Base-by-base conservation (phyloP, 352 stramenopile species). In the Phytopythium oedochilum region DNA sequence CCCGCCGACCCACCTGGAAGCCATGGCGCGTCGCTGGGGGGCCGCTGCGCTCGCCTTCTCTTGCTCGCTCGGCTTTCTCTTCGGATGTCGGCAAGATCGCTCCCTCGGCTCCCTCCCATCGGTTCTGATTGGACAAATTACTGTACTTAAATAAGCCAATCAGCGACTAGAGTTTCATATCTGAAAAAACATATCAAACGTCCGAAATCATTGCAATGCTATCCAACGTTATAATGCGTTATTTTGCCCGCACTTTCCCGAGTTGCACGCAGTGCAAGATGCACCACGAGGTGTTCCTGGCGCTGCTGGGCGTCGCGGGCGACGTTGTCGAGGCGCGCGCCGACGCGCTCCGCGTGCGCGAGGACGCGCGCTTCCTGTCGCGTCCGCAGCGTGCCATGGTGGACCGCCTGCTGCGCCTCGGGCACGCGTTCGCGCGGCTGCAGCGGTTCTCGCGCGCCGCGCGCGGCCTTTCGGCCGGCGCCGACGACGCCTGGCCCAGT, bases 281-380 rank as follows among this genome's bases (percentile, higher is more conserved):
- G 81, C 81, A 88, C 59, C 81, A 91, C 63, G 81, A 91, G 60
- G 71, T 91, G 29, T 86, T 91, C 63, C 66, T 91, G 53, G 81
- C 81, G 58, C 61, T 91, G 57, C 66, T 91, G 40, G 81, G 81
- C 10, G 75, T 86, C 49, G 59, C 74, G 0, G 78, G 81, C 55
- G 81, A 87, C 71, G 67, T 91, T 5, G 53, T 89, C 6, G 72
- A 88, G 49, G 63, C 64, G 40, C 66, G 68, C n/a, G 23, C 17
- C 40, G 75, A 88, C 31, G 74, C 78, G 14, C 88, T 88, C 64
- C 85, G 78, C 63, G 58, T 91, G 20, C 61, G 71, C 17, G 40
- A 49, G 5, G 76, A 80, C 5, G 60, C 62, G 5, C 43, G 51
- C 0, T 87, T 88, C 53, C 47, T 91, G 6, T 65, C 75, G 1